Percentiles rank a stretch among this genome's conserved stretches.
Conservation (phyloP, 78 protist species). For the Acrasis kona region DNA sequence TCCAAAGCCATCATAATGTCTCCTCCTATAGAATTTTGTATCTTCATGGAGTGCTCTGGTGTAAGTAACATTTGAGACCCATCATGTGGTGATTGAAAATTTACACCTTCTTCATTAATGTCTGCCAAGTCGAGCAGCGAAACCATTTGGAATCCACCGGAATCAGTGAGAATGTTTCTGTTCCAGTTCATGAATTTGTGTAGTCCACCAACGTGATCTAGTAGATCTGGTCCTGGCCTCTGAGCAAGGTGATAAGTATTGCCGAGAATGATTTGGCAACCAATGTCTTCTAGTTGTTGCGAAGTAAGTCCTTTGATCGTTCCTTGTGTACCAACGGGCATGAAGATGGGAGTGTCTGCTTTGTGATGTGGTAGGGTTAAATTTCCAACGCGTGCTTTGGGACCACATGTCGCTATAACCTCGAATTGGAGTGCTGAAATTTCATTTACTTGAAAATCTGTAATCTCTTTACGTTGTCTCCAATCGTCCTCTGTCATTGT, state of each 20-base stretch:
- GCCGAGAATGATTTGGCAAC: conserved; percentile 59
- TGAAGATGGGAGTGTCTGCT: conserved; percentile 66
- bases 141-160: conserved; percentile 87
- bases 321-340: conserved; percentile 95
- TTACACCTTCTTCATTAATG: conserved; percentile 89
- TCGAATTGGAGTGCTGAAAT: background rate
- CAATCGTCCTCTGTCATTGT: no score
- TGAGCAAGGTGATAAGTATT: conserved; percentile 90
- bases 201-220: conserved; percentile 78
- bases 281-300: conserved; percentile 39
- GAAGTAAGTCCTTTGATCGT: conserved; percentile 81
- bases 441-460: no score
- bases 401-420: background rate
- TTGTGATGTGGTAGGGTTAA: conserved; percentile 26
- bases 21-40: conserved; percentile 86
- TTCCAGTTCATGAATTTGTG: conserved; percentile 76
- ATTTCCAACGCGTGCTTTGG: conserved; percentile 28
- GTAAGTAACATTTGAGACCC: conserved; percentile 79
- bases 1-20: conserved; percentile 93
- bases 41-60: conserved; percentile 83
- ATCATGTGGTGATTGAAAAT: conserved; percentile 83
- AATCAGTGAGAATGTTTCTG: conserved; percentile 71
- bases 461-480: no score
- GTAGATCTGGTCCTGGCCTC: conserved; percentile 85
- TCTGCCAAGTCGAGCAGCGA: conserved; percentile 75